A percentile compares a stretch with the other conserved stretches of the same genome.
Evolutionary conservation across 192 early-diverging fungal genomes (phyloP).

Genomic region (Linnemannia zychae): DNA sequence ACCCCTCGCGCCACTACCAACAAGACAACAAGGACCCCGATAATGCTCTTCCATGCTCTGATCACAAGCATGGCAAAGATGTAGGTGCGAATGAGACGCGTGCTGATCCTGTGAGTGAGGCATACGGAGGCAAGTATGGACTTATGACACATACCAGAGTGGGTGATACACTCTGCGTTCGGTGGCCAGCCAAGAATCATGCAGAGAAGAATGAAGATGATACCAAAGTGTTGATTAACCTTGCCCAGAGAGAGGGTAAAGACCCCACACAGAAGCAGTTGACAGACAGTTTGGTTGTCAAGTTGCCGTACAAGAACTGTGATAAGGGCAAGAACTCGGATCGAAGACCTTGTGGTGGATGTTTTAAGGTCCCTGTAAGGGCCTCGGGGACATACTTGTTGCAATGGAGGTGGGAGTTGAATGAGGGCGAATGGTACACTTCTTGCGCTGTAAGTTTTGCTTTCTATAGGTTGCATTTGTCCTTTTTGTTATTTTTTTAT

Average conservation of each 20-base stretch:
- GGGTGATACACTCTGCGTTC: slow-evolving; percentile 21
- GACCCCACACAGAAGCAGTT: slow-evolving; percentile 24
- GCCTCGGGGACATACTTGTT: slow-evolving; percentile 20
- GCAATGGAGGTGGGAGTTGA: slow-evolving; percentile 43
- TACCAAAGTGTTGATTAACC: slow-evolving; percentile 13
- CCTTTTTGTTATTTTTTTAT: too few species aligned
- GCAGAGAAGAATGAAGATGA: slow-evolving; percentile 17
- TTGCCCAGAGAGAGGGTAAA: slow-evolving; percentile 6
- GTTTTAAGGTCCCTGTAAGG: slow-evolving; percentile 13
- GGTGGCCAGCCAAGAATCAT: slow-evolving; percentile 47
- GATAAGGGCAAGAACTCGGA: background rate
- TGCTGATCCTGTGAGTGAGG: slow-evolving; percentile 3
- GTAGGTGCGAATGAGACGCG: slow-evolving; percentile 19
- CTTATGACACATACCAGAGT: slow-evolving; percentile 11
- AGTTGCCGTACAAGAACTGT: slow-evolving; percentile 22
- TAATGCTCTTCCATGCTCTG: slow-evolving; percentile 12
- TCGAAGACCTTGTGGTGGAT: slow-evolving; percentile 37
- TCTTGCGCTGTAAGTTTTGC: slow-evolving; percentile 38
- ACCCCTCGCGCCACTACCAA: slow-evolving; percentile 38
- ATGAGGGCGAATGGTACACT: slow-evolving; percentile 44
- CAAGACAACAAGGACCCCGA: slow-evolving; percentile 15
- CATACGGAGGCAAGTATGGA: slow-evolving; percentile 15
- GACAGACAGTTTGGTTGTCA: background rate
- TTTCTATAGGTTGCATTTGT: background rate
- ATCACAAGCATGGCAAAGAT: slow-evolving; percentile 23